Conservation (phyloP, 768 basidiomycete genomes). For the Mycena capillaripes region DNA sequence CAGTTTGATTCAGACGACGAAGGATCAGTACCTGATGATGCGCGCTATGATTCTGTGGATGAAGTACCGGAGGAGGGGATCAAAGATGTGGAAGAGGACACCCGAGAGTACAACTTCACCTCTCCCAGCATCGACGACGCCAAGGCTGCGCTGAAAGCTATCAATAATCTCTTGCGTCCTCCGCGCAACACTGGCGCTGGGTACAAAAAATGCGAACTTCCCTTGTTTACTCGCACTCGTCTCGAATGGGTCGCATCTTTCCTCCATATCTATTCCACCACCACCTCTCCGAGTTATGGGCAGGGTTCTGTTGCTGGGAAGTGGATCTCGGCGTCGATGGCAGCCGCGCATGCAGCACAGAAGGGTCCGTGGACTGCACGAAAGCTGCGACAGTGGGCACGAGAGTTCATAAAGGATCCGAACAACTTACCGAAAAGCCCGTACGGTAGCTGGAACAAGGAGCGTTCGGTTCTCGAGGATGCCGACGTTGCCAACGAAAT, state of each 20-base stretch:
- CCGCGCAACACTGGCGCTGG: conserved; percentile 18
- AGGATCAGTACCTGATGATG: neutral
- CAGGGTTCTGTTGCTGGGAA: neutral
- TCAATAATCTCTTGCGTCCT: neutral
- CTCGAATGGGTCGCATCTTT: conserved; percentile 41
- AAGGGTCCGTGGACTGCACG: conserved; percentile 40
- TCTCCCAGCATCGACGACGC: neutral
- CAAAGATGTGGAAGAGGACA: neutral
- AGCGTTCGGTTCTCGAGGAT: conserved; percentile 43
- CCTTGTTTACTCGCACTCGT: conserved; percentile 33
- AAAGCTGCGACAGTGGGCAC: conserved; percentile 18
- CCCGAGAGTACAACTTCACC: neutral
- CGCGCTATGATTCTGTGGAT: neutral
- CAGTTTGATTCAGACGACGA: neutral
- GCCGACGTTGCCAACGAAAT: conserved; percentile 44
- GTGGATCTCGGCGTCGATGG: conserved; percentile 41
- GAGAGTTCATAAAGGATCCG: neutral
- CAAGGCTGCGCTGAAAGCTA: neutral
- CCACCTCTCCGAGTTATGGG: conserved; percentile 28
- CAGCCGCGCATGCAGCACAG: conserved; percentile 1
- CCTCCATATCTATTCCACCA: conserved; percentile 35
- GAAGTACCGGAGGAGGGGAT: neutral
- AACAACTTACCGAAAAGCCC: conserved; percentile 43
- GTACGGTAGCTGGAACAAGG: conserved; percentile 45
- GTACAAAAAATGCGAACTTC: conserved; percentile 32